Evolutionary conservation across 2,329 filamentous ascomycete genomes (phyloP).

Genomic region (Phaeomoniella chlamydospora): DNA sequence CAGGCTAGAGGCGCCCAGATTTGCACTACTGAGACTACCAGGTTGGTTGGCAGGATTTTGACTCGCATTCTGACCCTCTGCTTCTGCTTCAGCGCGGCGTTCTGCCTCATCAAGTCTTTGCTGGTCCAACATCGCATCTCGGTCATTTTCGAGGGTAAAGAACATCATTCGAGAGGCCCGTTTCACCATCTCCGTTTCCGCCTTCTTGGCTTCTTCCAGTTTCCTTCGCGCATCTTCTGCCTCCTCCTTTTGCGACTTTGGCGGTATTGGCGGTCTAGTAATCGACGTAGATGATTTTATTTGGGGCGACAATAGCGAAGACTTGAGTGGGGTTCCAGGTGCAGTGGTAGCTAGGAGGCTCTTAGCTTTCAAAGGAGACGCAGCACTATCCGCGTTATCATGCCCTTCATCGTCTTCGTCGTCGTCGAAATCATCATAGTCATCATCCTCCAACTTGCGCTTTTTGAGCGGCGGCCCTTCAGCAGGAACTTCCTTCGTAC

Average conservation of each 20-base stretch:
- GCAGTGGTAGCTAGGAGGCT: constrained; percentile 31
- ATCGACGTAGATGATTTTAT: constrained; percentile 17
- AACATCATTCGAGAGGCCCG: constrained; percentile 86
- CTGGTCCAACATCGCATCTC: constrained; percentile 93
- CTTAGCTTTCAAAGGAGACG: constrained; percentile 35
- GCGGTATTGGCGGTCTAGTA: constrained; percentile 37
- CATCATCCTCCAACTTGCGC: constrained; percentile 62
- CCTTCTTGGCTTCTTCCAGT: constrained; percentile 80
- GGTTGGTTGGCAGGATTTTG: constrained; percentile 51
- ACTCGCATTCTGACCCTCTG: constrained; percentile 45
- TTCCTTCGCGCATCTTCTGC: constrained; percentile 85
- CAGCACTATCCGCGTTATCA: constrained; percentile 31
- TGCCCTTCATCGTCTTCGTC: constrained; percentile 48
- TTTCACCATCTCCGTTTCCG: constrained; percentile 78
- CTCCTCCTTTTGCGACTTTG: constrained; percentile 45
- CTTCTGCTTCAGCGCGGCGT: constrained; percentile 88
- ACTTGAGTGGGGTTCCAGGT: constrained; percentile 57
- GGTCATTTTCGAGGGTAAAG: constrained; percentile 88
- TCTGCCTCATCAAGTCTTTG: constrained; percentile 94
- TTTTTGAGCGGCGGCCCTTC: constrained; percentile 35
- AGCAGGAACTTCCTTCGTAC: constrained; percentile 36
- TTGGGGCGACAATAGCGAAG: constrained; percentile 48
- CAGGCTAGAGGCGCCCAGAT: constrained; percentile 87
- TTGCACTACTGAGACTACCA: constrained; percentile 81
- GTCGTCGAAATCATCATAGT: constrained; percentile 63